Conservation (phyloP, 352 stramenopile genomes). For the Phytophthora pini region DNA sequence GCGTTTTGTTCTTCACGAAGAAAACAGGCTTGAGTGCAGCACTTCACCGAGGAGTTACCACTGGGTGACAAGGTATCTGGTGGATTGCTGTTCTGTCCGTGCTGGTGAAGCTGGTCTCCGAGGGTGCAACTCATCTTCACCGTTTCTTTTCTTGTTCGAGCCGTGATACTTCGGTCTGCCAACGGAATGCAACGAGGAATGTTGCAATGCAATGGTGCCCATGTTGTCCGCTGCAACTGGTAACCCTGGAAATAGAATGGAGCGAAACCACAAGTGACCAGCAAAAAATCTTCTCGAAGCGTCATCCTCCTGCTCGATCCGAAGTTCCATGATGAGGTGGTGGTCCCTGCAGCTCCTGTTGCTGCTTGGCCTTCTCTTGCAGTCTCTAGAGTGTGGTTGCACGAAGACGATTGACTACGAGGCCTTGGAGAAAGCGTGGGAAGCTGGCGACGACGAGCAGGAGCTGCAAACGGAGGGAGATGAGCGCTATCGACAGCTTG, state of each 20-base stretch:
- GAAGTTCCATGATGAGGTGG: slow-evolving; percentile 2
- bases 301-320: slow-evolving; percentile 1
- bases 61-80: background rate
- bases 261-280: slow-evolving; percentile 11
- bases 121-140: slow-evolving; percentile 20
- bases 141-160: background rate
- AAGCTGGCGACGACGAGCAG: slow-evolving; percentile 48
- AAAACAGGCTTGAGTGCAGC: slow-evolving; percentile 35
- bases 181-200: slow-evolving; percentile 5
- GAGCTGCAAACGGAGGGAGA: slow-evolving; percentile 59
- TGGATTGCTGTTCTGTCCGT: slow-evolving; percentile 7
- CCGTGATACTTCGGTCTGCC: background rate
- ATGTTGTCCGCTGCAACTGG: slow-evolving; percentile 4
- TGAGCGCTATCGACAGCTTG: slow-evolving; percentile 57
- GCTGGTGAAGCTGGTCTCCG: slow-evolving; percentile 18
- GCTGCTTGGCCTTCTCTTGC: slow-evolving; percentile 14
- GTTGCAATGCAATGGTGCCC: slow-evolving; percentile 1
- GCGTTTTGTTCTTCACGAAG: slow-evolving; percentile 34
- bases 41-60: slow-evolving; percentile 10
- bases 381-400: background rate
- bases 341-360: slow-evolving; percentile 1
- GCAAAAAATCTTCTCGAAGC: slow-evolving; percentile 27
- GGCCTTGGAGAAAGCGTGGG: slow-evolving; percentile 71
- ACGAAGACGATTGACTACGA: slow-evolving; percentile 64
- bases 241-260: slow-evolving; percentile 17